These are phyloP conservation scores for Colletotrichum melonis DNA, from an alignment of 2,329 filamentous ascomycete species.

Conservation along the genomic window DNA sequence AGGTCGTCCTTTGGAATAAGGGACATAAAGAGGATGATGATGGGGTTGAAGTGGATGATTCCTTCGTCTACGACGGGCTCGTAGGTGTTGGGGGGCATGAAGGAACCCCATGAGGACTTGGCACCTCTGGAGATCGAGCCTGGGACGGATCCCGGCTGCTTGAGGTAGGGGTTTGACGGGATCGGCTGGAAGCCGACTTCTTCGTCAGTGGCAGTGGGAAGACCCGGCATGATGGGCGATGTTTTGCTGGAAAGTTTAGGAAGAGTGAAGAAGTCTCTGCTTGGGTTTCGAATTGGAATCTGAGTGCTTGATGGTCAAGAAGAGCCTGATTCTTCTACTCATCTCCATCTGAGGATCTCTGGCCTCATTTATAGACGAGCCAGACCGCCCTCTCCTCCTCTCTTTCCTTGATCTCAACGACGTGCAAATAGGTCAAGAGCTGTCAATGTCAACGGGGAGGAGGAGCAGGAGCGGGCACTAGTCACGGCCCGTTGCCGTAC, in stretches of 20 bases:
- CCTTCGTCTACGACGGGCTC: slow-evolving; percentile 21
- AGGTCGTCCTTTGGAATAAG: slow-evolving; percentile 32
- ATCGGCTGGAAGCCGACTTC: slow-evolving; percentile 40
- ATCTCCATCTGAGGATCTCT: background rate
- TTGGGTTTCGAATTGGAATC: background rate
- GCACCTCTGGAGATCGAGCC: background rate
- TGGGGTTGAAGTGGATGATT: slow-evolving; percentile 37
- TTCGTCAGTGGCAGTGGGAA: slow-evolving; percentile 39
- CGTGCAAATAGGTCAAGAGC: too few relatives aligned
- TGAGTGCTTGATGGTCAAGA: background rate
- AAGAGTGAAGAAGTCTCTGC: background rate
- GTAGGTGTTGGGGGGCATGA: background rate
- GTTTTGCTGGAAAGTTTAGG: background rate
- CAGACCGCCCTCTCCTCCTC: background rate
- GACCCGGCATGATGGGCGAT: slow-evolving; percentile 27
- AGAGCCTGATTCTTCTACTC: background rate
- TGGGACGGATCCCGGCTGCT: background rate
- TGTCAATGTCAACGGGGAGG: background rate
- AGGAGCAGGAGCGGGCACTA: too few relatives aligned
- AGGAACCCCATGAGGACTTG: background rate
- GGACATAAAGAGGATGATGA: slow-evolving; percentile 39
- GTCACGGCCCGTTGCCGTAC: background rate
- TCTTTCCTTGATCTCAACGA: background rate
- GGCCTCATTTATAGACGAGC: background rate
- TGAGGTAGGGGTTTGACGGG: slow-evolving; percentile 1